Conservation (phyloP, 1,284 basidiomycete species). For the Trametes hirsuta region DNA sequence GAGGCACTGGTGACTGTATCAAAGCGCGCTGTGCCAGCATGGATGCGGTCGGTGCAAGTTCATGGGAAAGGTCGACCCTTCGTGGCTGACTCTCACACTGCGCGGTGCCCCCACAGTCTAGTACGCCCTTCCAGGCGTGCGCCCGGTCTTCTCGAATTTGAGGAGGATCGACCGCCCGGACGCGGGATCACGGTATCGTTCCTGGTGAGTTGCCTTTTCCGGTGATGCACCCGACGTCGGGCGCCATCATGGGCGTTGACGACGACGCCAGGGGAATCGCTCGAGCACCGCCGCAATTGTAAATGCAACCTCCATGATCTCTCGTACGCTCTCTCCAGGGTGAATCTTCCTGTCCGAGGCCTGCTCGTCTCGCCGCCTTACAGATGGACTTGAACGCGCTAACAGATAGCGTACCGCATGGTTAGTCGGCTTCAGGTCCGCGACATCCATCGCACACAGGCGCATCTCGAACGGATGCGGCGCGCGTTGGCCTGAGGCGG, state of each 20-base stretch:
- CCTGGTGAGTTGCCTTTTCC: slow-evolving; percentile 11
- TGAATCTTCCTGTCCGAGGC: too few relatives aligned
- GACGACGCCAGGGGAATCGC: background rate
- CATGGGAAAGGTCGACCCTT: too few relatives aligned
- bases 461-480: too few relatives aligned
- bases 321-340: background rate
- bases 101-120: background rate
- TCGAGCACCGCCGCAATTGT: background rate
- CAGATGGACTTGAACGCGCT: too few relatives aligned
- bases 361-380: background rate
- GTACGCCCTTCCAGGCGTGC: too few relatives aligned
- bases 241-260: slow-evolving; percentile 11
- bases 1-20: too few relatives aligned
- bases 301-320: too few relatives aligned
- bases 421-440: too few relatives aligned
- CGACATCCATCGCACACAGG: too few relatives aligned
- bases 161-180: background rate
- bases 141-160: background rate
- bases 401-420: too few relatives aligned
- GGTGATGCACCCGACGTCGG: background rate
- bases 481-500: background rate
- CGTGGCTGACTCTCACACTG: background rate
- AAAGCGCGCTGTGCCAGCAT: too few relatives aligned
- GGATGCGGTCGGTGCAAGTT: too few relatives aligned
- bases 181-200: background rate